A percentile compares a stretch with the other conserved stretches of the same genome.
Conservation (phyloP, 371 early-diverging fungal genomes). For the Mucor irregularis region DNA sequence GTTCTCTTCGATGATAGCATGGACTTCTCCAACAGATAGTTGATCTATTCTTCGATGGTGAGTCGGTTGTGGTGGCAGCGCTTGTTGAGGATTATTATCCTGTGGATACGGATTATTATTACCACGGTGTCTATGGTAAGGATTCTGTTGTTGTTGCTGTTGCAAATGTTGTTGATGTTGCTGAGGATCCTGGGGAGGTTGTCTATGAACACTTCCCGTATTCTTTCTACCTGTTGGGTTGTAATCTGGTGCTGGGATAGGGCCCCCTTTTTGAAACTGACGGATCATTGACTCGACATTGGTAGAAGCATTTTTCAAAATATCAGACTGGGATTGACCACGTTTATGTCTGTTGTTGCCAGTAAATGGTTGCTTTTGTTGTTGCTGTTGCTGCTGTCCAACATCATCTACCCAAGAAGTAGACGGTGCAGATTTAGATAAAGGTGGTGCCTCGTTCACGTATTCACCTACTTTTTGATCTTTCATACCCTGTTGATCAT, state of each 20-base stretch:
- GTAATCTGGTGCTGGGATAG: no score
- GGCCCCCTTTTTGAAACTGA: neutral
- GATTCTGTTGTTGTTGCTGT: neutral
- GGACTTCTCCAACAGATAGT: conserved; percentile 13
- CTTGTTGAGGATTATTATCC: neutral
- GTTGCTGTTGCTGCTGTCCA: neutral
- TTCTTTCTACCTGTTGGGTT: neutral
- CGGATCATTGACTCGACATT: conserved; percentile 2
- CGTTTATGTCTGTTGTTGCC: neutral
- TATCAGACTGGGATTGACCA: neutral
- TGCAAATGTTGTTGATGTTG: neutral
- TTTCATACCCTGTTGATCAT: neutral
- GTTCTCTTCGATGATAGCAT: conserved; percentile 16
- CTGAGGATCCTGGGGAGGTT: neutral
- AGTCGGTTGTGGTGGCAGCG: neutral
- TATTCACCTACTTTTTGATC: conserved; percentile 3
- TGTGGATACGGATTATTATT: neutral
- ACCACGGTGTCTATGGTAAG: neutral
- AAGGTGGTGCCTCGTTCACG: neutral
- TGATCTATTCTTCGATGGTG: conserved; percentile 2
- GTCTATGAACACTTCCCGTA: neutral
- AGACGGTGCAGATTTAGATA: conserved; percentile 8
- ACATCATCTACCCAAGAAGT: conserved; percentile 1
- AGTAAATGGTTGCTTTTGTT: neutral
- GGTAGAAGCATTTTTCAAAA: neutral